Conservation (phyloP, 345 rosid genomes). For the Hirschfeldia incana region DNA sequence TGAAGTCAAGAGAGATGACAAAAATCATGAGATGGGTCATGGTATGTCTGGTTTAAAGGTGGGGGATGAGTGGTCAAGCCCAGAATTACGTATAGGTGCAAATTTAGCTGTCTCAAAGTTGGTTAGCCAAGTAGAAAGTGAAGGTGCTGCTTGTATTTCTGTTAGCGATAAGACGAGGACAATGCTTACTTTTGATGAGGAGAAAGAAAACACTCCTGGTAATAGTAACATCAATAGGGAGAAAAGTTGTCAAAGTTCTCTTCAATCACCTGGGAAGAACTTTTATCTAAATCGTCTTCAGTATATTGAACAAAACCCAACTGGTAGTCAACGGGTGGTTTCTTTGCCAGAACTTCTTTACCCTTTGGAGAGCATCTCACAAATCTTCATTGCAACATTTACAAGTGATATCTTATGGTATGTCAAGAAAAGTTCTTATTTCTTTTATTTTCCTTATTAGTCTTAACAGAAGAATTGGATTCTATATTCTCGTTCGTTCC, state of each 20-base stretch:
- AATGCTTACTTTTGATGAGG: slow-evolving; percentile 22
- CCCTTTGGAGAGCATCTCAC: slow-evolving; percentile 63
- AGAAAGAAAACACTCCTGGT: slow-evolving; percentile 22
- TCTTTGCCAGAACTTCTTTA: slow-evolving; percentile 77
- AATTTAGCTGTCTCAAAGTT: slow-evolving; percentile 18
- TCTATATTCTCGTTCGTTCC: background rate
- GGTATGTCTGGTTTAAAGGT: slow-evolving; percentile 24
- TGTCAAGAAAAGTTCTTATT: background rate
- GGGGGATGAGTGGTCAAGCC: slow-evolving; percentile 26
- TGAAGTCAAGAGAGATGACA: slow-evolving; percentile 32
- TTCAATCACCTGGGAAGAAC: slow-evolving; percentile 62
- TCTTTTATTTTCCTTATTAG: background rate
- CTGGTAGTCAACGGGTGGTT: slow-evolving; percentile 42
- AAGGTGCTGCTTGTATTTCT: slow-evolving; percentile 28
- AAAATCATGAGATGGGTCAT: slow-evolving; percentile 23
- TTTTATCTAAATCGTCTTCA: slow-evolving; percentile 77
- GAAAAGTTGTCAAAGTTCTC: slow-evolving; percentile 23
- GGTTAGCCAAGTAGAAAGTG: slow-evolving; percentile 11
- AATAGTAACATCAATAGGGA: slow-evolving; percentile 18
- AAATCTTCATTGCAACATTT: slow-evolving; percentile 83
- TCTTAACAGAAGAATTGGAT: background rate
- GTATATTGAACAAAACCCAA: slow-evolving; percentile 44
- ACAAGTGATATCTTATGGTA: slow-evolving; percentile 84
- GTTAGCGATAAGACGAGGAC: slow-evolving; percentile 25
- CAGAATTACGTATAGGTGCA: slow-evolving; percentile 16